Base-by-base conservation (phyloP, 768 basidiomycete species). In the Tremella yokohamensis region DNA sequence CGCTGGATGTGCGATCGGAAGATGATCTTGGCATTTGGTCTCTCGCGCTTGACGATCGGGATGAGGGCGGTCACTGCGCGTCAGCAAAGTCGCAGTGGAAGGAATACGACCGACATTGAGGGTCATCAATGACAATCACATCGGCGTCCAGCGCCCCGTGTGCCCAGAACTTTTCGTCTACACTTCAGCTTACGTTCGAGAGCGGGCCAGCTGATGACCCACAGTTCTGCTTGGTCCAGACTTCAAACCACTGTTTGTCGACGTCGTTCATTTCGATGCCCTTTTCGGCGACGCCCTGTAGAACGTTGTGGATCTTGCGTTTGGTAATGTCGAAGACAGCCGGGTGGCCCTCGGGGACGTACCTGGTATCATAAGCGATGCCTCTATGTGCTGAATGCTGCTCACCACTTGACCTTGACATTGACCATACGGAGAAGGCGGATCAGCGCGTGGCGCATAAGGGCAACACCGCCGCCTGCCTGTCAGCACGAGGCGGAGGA, bases 1-100 rank as follows among this genome's bases (percentile, higher is more conserved):
- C 73, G 91, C 79, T 97, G 91, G 61, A 96, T 96, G 80, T 96
- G 92, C 52, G 90, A 94, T 45, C 92, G 86, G 76, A 93, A 97
- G 63, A 93, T 80, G 71, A 96, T 90, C 53, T 91, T 91, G 48
- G 92, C 79, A 22, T 87, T 85, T 1, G 91, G 90, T 57, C 87
- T 82, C 54, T 86, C 79, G 79, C 87, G 87, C 75, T 84, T 85
- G 81, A 96, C 94, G 65, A 92, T 81, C 6, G 93, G 93, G 74
- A 97, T 93, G 54, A 96, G 82, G 49, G 90, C 90, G 40, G 90
- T 88, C 85, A 96, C 61, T 73, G 26, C 12, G n/a, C 25, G 20
- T 58, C 52, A 53, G 45, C 26, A 40, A 22, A 11, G 15, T 2
- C n/a, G 45, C 29, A 34, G 19, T n/a, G 12, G 29, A 54, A 19